These are phyloP conservation scores for Santalum album DNA, from an alignment of 164 flowering plant species.

Conservation along the genomic window DNA sequence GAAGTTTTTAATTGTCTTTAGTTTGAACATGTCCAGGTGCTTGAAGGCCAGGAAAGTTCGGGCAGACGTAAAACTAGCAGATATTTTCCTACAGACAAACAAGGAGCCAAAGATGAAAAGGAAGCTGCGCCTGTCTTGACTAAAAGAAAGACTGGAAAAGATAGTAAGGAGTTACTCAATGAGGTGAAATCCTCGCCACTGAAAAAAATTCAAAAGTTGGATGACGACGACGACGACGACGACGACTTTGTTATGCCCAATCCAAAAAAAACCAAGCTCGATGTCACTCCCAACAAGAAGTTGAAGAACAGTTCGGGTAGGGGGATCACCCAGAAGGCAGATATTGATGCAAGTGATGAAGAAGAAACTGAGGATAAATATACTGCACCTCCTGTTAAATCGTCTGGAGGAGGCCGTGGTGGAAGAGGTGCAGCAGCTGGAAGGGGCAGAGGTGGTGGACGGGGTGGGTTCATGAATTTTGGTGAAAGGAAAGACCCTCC, in stretches of 20 bases:
- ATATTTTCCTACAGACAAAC: slow-evolving; percentile 51
- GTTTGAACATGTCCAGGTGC: slow-evolving; percentile 19
- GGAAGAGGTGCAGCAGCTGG: slow-evolving; percentile 38
- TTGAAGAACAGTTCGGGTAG: slow-evolving; percentile 53
- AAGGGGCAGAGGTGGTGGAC: slow-evolving; percentile 84
- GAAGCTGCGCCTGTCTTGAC: slow-evolving; percentile 34
- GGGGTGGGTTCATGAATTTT: slow-evolving; percentile 90
- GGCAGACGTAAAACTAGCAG: slow-evolving; percentile 86
- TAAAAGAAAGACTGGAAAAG: slow-evolving; percentile 41
- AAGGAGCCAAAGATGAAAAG: slow-evolving; percentile 38
- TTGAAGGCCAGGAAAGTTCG: slow-evolving; percentile 42
- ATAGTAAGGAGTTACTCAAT: slow-evolving; percentile 15
- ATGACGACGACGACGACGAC: slow-evolving; percentile 41
- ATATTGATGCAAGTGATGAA: slow-evolving; percentile 41
- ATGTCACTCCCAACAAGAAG: slow-evolving; percentile 60
- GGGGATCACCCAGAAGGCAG: slow-evolving; percentile 35
- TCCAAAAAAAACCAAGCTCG: slow-evolving; percentile 25
- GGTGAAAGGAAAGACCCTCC: slow-evolving; percentile 98
- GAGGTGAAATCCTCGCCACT: slow-evolving; percentile 33
- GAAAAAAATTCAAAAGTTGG: slow-evolving; percentile 40
- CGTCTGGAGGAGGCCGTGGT: slow-evolving; percentile 47
- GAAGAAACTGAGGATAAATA: slow-evolving; percentile 26
- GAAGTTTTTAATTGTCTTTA: no score
- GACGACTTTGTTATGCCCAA: slow-evolving; percentile 52
- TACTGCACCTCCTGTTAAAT: slow-evolving; percentile 23